Percentiles rank a stretch among this genome's conserved stretches.
Conservation (phyloP, 768 basidiomycete species). For the Rhizopogon vesiculosus region DNA sequence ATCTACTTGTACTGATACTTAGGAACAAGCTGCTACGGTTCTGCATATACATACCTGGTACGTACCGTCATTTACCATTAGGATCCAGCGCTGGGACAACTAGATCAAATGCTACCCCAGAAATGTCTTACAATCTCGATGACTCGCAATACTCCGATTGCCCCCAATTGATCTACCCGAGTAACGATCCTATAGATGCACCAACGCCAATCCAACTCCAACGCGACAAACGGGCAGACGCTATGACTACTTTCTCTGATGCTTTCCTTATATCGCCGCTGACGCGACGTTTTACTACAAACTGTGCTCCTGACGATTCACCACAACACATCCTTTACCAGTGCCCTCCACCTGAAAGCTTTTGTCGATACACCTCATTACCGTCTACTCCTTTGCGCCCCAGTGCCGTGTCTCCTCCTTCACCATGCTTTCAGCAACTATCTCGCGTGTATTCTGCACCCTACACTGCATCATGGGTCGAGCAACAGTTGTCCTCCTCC, state of each 20-base stretch:
- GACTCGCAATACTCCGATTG: neutral
- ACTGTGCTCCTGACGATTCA: neutral
- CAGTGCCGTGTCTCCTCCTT: neutral
- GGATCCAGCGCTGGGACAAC: no score
- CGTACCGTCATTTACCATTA: neutral
- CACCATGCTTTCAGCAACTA: neutral
- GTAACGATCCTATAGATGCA: neutral
- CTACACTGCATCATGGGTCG: neutral
- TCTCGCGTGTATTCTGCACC: neutral
- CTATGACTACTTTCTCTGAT: neutral
- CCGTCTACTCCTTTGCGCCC: slow-evolving; percentile 11
- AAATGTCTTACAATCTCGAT: neutral
- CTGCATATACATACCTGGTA: neutral
- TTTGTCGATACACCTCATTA: neutral
- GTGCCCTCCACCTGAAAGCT: neutral
- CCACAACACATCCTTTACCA: neutral
- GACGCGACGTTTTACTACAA: neutral
- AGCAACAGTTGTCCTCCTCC: slow-evolving; percentile 16
- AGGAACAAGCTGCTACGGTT: neutral
- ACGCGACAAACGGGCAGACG: neutral
- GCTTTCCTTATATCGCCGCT: neutral
- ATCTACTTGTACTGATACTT: neutral
- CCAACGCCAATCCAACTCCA: neutral
- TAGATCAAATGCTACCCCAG: neutral
- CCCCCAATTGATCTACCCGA: neutral